Conservation (phyloP, 2,329 filamentous ascomycete genomes). For the Cladobotryum protrusum region DNA sequence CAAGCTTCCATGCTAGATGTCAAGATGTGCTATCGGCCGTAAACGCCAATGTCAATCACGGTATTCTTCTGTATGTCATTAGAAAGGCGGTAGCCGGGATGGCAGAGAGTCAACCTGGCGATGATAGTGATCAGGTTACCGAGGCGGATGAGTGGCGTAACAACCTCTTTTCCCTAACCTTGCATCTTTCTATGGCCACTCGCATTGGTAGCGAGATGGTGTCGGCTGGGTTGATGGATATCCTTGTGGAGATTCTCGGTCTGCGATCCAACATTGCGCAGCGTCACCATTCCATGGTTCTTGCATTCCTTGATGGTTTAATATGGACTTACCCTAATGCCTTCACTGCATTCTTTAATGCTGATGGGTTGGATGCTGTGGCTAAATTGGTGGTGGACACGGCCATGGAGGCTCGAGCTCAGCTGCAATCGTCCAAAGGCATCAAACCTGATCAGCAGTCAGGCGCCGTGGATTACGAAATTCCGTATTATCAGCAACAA, state of each 20-base stretch:
- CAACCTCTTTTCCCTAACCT: slow-evolving; percentile 78
- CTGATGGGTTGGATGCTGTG: slow-evolving; percentile 81
- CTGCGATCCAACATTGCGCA: slow-evolving; percentile 77
- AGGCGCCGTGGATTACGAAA: slow-evolving; percentile 82
- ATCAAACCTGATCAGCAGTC: slow-evolving; percentile 66
- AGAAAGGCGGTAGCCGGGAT: slow-evolving; percentile 85
- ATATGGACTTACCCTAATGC: slow-evolving; percentile 81
- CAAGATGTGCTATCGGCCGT: slow-evolving; percentile 84
- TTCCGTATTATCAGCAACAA: slow-evolving; percentile 89
- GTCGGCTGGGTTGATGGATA: slow-evolving; percentile 79
- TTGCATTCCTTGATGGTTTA: slow-evolving; percentile 83
- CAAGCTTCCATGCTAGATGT: slow-evolving; percentile 68
- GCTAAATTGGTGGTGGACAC: slow-evolving; percentile 80
- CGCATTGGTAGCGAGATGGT: slow-evolving; percentile 79
- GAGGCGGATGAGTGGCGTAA: slow-evolving; percentile 84
- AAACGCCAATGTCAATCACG: slow-evolving; percentile 93
- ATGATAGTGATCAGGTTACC: slow-evolving; percentile 54
- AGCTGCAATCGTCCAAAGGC: slow-evolving; percentile 62
- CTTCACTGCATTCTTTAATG: slow-evolving; percentile 74
- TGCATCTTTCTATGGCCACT: slow-evolving; percentile 68
- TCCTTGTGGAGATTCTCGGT: slow-evolving; percentile 81
- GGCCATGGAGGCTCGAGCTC: slow-evolving; percentile 61
- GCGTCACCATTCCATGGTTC: slow-evolving; percentile 73
- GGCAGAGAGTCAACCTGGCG: slow-evolving; percentile 46
- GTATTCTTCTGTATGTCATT: slow-evolving; percentile 86